Conservation (phyloP, 495 filamentous ascomycete genomes). For the Tuber magnatum region DNA sequence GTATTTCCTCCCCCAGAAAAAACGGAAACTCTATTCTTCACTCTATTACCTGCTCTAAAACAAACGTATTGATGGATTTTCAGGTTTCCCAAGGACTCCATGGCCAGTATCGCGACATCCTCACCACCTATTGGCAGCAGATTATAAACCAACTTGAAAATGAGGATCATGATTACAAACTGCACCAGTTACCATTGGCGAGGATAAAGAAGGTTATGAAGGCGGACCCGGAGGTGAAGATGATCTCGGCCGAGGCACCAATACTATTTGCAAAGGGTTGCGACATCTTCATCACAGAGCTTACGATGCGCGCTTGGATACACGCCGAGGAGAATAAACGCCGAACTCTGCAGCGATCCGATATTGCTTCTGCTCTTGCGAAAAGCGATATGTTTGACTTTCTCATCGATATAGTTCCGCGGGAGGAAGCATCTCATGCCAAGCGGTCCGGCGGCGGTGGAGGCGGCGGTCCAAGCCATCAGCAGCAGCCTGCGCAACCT, state of each 20-base stretch:
- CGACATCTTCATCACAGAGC: slow-evolving; percentile 98
- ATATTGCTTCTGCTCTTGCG: slow-evolving; percentile 88
- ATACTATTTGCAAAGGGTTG: slow-evolving; percentile 98
- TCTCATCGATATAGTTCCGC: slow-evolving; percentile 94
- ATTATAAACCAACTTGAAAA: slow-evolving; percentile 89
- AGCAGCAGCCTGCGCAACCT: slow-evolving; percentile 36
- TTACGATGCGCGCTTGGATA: slow-evolving; percentile 99
- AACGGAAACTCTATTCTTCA: slow-evolving; percentile 18
- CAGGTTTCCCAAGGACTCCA: slow-evolving; percentile 92
- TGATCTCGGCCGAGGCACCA: slow-evolving; percentile 97
- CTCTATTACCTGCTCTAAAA: slow-evolving; percentile 15
- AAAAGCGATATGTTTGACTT: slow-evolving; percentile 99
- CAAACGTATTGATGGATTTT: slow-evolving; percentile 26
- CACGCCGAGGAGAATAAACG: slow-evolving; percentile 98
- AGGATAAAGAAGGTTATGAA: slow-evolving; percentile 99
- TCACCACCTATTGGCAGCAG: slow-evolving; percentile 98
- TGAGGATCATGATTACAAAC: slow-evolving; percentile 95
- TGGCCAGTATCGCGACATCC: slow-evolving; percentile 88
- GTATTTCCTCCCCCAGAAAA: slow-evolving; percentile 47
- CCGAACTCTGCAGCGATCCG: slow-evolving; percentile 85
- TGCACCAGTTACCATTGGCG: slow-evolving; percentile 89
- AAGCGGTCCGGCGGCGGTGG: slow-evolving; percentile 64
- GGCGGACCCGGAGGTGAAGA: slow-evolving; percentile 97
- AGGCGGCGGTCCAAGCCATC: slow-evolving; percentile 44
- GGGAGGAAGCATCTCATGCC: slow-evolving; percentile 83